Conservation (phyloP, 768 basidiomycete species). For the Steccherinum ochraceum region DNA sequence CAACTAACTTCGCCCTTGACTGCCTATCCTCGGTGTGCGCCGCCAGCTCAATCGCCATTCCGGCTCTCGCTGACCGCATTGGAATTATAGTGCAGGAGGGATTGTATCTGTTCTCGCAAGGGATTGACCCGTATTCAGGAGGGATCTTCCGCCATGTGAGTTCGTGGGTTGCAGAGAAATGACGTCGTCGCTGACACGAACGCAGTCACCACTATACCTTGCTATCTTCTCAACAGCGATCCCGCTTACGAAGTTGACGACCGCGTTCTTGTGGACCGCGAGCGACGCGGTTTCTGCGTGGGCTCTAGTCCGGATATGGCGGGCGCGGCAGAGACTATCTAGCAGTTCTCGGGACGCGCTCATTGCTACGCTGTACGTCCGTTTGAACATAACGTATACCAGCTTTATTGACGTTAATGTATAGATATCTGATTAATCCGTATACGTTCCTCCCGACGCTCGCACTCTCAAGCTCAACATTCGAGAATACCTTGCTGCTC, state of each 20-base stretch:
- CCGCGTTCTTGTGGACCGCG: constrained; percentile 63
- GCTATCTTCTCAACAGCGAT: constrained; percentile 68
- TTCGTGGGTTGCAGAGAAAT: no score
- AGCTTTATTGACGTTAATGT: constrained; percentile 8
- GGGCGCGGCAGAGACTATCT: constrained; percentile 45
- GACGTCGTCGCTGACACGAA: no score
- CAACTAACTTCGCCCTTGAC: constrained; percentile 80
- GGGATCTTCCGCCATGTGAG: constrained; percentile 83
- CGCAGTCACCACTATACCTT: constrained; percentile 79
- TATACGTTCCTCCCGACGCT: constrained; percentile 77
- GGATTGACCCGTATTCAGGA: constrained; percentile 84
- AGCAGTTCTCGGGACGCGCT: constrained; percentile 49
- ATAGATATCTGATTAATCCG: constrained; percentile 85
- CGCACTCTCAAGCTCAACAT: constrained; percentile 73
- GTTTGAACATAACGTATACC: neutral
- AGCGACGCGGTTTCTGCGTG: constrained; percentile 65
- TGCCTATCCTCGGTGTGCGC: constrained; percentile 69
- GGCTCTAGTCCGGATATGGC: constrained; percentile 64
- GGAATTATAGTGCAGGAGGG: constrained; percentile 74
- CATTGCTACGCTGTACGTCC: constrained; percentile 61
- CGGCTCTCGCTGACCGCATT: constrained; percentile 9
- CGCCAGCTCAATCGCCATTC: constrained; percentile 5
- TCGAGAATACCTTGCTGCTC: constrained; percentile 74
- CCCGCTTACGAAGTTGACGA: constrained; percentile 40
- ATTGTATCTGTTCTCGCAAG: constrained; percentile 69